Evolutionary conservation across 805 yeast genomes (phyloP), one percentile per base, ranked within the genome.

Genomic region (Metschnikowia lochheadii): DNA sequence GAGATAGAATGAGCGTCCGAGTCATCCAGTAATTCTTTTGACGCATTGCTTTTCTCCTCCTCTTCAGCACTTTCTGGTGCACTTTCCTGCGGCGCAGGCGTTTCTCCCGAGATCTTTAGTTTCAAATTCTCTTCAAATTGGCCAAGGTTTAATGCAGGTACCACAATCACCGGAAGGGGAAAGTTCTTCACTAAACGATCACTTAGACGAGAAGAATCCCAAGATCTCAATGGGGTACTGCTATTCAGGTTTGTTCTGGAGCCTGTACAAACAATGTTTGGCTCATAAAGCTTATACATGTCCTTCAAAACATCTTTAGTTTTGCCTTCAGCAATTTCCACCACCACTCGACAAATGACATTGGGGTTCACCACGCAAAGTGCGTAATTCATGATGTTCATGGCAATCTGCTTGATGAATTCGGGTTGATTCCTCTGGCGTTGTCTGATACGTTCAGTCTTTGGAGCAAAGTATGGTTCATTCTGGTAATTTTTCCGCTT

Each of bases 81-180:
- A 20, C 17, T 23, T 13, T 21, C 39, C 32, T 14, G 11, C 34
- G 21, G 15, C 14, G 18, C 26, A 8, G 39, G 29, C 11, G 23
- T 6, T 14, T 36, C 40, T 33, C 40, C 42, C 3, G 56, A 64
- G 52, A 69, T 54, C 61, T 66, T 62, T 14, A 64, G 66, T 48
- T 76, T 75, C 35, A 82, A 59, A 11, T 66, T 58, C 3, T 55
- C 51, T 59, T 83, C 87, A 65, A 79, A 83, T n/a, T 65, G 55
- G 40, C 70, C 70, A 81, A 81, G 75, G 49, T 82, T 81, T 54
- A 71, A 63, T 2, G 87, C 82, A 1, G 90, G 87, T 0, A 81
- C 84, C 44, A 84, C 78, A 21, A 85, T 74, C n/a, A 82, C 78
- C 0, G 91, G 90, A 14, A 84, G 75, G 3, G 84, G 82, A 56